Conservation (phyloP, 2,329 filamentous ascomycete genomes). For the Corinectria fuckeliana region DNA sequence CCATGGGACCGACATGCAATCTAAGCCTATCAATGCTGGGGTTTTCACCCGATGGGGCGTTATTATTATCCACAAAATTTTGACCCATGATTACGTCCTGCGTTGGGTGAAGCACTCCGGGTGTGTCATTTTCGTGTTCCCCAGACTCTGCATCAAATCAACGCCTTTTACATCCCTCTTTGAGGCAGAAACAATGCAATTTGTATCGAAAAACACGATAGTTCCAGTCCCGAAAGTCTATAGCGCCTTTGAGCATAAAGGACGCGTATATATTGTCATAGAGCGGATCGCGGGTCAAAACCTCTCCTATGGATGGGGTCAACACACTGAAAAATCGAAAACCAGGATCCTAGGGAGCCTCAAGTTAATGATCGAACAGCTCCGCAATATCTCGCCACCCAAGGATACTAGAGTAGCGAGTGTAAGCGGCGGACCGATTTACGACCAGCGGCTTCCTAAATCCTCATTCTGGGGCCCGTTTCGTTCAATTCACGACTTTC, state of each 20-base stretch:
- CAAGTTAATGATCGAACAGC: conserved; percentile 13
- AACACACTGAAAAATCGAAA: conserved; percentile 25
- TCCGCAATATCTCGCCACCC: conserved; percentile 24
- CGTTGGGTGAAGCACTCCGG: too few species aligned
- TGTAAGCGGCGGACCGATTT: conserved; percentile 31
- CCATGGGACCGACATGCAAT: too few species aligned
- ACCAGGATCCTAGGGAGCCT: conserved; percentile 17
- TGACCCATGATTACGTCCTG: too few species aligned
- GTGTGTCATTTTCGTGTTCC: neutral
- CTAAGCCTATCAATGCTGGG: too few species aligned
- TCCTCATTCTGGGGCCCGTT: conserved; percentile 36
- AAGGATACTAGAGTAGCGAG: conserved; percentile 17
- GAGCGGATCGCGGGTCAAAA: conserved; percentile 41
- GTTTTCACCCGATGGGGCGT: too few species aligned
- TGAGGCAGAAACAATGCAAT: conserved; percentile 50
- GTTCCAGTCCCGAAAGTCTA: conserved; percentile 53
- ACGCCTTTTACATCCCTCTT: conserved; percentile 41
- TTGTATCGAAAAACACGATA: conserved; percentile 47
- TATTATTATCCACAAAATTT: too few species aligned
- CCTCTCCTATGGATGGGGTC: conserved; percentile 15
- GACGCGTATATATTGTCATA: conserved; percentile 52
- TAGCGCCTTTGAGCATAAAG: conserved; percentile 46
- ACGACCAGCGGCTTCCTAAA: conserved; percentile 31
- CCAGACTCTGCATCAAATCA: conserved; percentile 40
- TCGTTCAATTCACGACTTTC: conserved; percentile 35